Conservation (phyloP, 73 alveolate species). For the Durusdinium trenchii region DNA sequence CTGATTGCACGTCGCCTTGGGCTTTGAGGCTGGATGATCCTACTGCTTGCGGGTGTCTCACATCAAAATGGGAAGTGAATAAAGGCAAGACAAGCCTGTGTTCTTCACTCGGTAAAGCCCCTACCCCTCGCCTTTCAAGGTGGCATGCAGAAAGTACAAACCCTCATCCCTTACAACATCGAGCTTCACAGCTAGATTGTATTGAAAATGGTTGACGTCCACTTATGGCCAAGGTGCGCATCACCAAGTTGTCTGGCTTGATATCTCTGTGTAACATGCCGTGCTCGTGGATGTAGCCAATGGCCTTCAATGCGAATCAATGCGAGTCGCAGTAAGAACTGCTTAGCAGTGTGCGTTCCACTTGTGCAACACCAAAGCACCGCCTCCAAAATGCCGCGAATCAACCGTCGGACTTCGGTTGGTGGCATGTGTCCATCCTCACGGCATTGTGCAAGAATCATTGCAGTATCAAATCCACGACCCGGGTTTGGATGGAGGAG, state of each 20-base stretch:
- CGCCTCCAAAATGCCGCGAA: conserved; percentile 88
- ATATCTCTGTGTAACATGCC: conserved; percentile 86
- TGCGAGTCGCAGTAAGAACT: neutral
- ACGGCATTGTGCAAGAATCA: no score
- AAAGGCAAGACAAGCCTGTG: neutral
- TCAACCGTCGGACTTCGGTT: conserved; percentile 42
- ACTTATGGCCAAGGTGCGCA: neutral
- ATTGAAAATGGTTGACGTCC: neutral
- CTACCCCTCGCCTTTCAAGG: no score
- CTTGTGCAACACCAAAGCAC: neutral
- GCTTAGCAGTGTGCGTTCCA: no score
- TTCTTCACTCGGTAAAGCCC: neutral
- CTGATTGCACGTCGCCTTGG: neutral
- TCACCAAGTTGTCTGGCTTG: conserved; percentile 89
- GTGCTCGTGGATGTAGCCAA: conserved; percentile 69
- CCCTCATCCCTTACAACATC: no score
- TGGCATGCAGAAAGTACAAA: no score
- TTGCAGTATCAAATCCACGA: no score
- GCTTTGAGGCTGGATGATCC: neutral
- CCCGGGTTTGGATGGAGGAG: no score
- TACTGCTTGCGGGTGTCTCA: neutral
- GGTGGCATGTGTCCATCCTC: conserved; percentile 92
- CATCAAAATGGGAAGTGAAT: neutral
- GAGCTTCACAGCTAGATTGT: neutral
- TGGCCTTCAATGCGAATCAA: conserved; percentile 27